Base-by-base conservation (phyloP, 768 basidiomycete genomes). In the Lyophyllum shimeji region DNA sequence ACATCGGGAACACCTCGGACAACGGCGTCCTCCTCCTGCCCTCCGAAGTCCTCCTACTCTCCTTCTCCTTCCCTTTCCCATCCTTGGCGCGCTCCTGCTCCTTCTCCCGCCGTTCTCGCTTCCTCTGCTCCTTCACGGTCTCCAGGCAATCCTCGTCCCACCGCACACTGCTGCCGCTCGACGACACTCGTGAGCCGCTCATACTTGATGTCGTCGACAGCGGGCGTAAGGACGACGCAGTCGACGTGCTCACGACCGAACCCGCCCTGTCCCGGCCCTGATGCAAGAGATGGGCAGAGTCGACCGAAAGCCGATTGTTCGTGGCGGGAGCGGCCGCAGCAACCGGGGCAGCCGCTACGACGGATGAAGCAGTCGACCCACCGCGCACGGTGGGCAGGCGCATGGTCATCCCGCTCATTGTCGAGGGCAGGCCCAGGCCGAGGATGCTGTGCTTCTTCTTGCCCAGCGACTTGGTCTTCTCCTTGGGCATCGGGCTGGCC, bases 381-480 rank as follows among this genome's bases (percentile, higher is more conserved):
- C 65, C 69, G 8, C 79, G 65, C 33, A 72, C 69, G 3, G 66
- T 71, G 1, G 76, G 81, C 0, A 84, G 58, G 1, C 83, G 61
- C 57, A 65, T 61, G 3, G 60, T 72, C 65, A 79, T 71, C 6
- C 44, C 45, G 13, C 55, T 62, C 67, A 75, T 74, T 0, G 80
- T 78, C 1, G 83, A 82, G 0, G 87, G 86, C 15, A 87, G 59
- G 0, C 86, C 86, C 1, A 89, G 68, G 0, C 84, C 87, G 9
- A 90, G 73, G 50, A 85, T 82, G 29, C 81, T 82, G 31, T 77
- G 74, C 64, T 86, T 88, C 79, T 83, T 86, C 64, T 76, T 79
- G 0, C 75, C 75, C 0, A 81, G 73, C 1, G 76, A 74, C 25
- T 74, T 75, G 0, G 67, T 55, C n/a, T 60, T 65, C 1, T 60